Conservation (phyloP, 1,139 yeast genomes). For the Candida pseudoviswanathii region DNA sequence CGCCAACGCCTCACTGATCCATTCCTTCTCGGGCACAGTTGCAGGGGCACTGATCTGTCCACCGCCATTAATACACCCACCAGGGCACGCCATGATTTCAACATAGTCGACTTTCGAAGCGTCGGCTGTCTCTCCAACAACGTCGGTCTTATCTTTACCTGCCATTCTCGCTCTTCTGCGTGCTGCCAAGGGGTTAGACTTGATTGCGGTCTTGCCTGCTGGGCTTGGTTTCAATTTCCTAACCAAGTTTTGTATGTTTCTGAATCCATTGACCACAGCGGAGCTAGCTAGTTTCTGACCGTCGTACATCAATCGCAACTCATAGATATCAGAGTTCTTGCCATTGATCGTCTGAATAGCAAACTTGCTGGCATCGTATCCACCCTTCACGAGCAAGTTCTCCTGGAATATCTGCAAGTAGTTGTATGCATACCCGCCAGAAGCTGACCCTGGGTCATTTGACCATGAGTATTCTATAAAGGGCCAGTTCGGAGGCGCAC, state of each 20-base stretch:
- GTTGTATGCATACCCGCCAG: conserved; percentile 85
- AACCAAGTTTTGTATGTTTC: conserved; percentile 91
- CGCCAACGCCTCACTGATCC: conserved; percentile 37
- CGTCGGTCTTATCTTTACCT: conserved; percentile 14
- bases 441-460: conserved; percentile 74
- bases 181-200: conserved; percentile 43
- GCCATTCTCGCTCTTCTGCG: conserved; percentile 40
- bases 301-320: conserved; percentile 52
- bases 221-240: conserved; percentile 65
- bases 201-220: conserved; percentile 18
- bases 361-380: conserved; percentile 23
- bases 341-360: conserved; percentile 49
- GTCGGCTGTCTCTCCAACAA: conserved; percentile 47
- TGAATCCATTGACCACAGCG: conserved; percentile 86
- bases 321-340: conserved; percentile 75
- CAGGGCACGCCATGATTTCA: conserved; percentile 98
- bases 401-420: conserved; percentile 48
- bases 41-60: conserved; percentile 72
- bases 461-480: conserved; percentile 61
- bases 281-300: conserved; percentile 55
- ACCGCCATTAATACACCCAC: conserved; percentile 97
- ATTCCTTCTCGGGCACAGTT: conserved; percentile 36
- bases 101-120: conserved; percentile 77
- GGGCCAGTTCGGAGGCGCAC: conserved; percentile 65
- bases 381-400: conserved; percentile 25